A percentile compares a stretch with the other conserved stretches of the same genome.
These are phyloP conservation scores for Xylaria sp. DNA, from an alignment of 2,329 filamentous ascomycete genomes.

Conservation along the genomic window DNA sequence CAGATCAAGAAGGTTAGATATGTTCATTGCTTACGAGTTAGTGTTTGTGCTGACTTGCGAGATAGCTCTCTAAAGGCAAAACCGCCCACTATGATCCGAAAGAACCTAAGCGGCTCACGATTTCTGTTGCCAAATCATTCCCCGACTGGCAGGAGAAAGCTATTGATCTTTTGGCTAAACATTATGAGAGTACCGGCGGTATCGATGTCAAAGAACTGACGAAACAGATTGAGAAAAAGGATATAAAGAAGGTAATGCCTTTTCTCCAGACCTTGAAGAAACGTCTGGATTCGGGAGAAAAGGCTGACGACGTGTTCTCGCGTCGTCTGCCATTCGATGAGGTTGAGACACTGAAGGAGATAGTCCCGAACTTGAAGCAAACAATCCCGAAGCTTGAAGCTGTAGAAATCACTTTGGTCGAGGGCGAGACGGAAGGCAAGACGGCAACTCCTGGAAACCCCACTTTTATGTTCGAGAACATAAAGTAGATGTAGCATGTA, in stretches of 20 bases:
- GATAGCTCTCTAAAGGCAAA: slow-evolving; percentile 80
- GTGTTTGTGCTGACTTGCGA: slow-evolving; percentile 9
- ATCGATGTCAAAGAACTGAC: slow-evolving; percentile 69
- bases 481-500: slow-evolving; percentile 51
- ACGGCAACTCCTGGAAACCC: slow-evolving; percentile 84
- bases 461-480: slow-evolving; percentile 86
- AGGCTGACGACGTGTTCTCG: slow-evolving; percentile 76
- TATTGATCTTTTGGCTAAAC: slow-evolving; percentile 77
- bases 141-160: slow-evolving; percentile 94
- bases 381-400: slow-evolving; percentile 61
- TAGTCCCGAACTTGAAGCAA: slow-evolving; percentile 82
- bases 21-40: not conserved
- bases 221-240: slow-evolving; percentile 50
- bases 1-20: slow-evolving; percentile 84
- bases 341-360: slow-evolving; percentile 76
- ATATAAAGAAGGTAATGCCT: slow-evolving; percentile 98
- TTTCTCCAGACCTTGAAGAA: slow-evolving; percentile 91
- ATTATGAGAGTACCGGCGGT: slow-evolving; percentile 24
- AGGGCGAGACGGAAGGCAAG: slow-evolving; percentile 60
- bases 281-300: slow-evolving; percentile 78
- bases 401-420: slow-evolving; percentile 49
- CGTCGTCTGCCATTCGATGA: slow-evolving; percentile 91
- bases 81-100: slow-evolving; percentile 85
- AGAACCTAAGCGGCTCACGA: slow-evolving; percentile 89
- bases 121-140: slow-evolving; percentile 83